phyloP scores from a whole-genome alignment of 2,329 filamentous ascomycete genomes.

The Arthroderma sp. region DNA sequence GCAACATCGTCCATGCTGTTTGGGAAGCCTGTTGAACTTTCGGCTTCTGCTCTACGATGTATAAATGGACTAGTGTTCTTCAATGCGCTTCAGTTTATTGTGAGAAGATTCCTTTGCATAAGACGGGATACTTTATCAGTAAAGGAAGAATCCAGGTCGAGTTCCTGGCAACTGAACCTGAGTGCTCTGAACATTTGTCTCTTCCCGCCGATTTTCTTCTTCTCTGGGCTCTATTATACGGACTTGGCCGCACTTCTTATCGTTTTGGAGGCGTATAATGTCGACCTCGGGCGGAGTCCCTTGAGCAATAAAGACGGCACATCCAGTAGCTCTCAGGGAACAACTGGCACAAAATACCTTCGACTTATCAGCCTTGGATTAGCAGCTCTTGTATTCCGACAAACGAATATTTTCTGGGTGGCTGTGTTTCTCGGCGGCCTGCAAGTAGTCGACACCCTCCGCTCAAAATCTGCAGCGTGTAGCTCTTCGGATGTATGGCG shows the following conservation, averaged over 20 bases:
- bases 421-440: conserved; percentile 40
- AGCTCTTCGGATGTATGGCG: conserved; percentile 22
- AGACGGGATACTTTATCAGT: conserved; percentile 23
- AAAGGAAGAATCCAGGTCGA: not conserved
- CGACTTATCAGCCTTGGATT: conserved; percentile 48
- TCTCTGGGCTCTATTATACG: conserved; percentile 89
- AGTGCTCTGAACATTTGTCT: conserved; percentile 63
- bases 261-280: conserved; percentile 58
- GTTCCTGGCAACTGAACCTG: conserved; percentile 14
- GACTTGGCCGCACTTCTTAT: conserved; percentile 71
- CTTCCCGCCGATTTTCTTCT: conserved; percentile 91
- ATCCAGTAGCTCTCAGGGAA: not conserved
- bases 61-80: conserved; percentile 29
- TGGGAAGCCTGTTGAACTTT: conserved; percentile 24
- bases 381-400: conserved; percentile 61
- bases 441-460: conserved; percentile 29
- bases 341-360: conserved; percentile 18
- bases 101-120: conserved; percentile 43
- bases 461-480: conserved; percentile 20
- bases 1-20: conserved; percentile 18
- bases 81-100: conserved; percentile 35
- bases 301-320: conserved; percentile 6
- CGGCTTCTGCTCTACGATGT: conserved; percentile 25
- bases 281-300: conserved; percentile 29
- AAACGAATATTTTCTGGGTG: conserved; percentile 97